Evolutionary conservation across 306 rosid species (phyloP).

Genomic region (Argentina anserina): DNA sequence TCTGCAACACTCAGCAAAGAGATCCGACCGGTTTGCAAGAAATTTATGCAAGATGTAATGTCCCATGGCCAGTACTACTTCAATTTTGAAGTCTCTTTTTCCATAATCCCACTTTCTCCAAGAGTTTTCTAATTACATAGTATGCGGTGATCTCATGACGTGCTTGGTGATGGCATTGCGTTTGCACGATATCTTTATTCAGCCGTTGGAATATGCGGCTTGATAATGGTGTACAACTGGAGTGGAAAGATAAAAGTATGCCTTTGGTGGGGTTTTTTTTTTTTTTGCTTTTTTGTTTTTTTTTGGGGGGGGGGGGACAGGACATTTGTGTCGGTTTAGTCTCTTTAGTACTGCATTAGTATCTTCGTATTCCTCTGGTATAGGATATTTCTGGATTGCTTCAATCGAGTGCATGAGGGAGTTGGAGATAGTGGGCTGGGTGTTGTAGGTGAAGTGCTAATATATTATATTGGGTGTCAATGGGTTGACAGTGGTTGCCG

Average conservation of each 20-base stretch:
- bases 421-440: constrained; percentile 19
- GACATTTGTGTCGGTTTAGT: constrained; percentile 20
- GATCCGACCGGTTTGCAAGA: constrained; percentile 99
- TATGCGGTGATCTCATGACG: constrained; percentile 35
- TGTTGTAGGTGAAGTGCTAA: constrained; percentile 12
- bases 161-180: constrained; percentile 30
- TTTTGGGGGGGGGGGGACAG: too few species aligned
- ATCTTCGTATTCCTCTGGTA: constrained; percentile 3
- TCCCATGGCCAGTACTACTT: constrained; percentile 82
- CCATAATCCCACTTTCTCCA: constrained; percentile 51
- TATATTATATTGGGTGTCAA: constrained; percentile 38
- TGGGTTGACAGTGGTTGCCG: constrained; percentile 47
- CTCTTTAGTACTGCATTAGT: constrained; percentile 20
- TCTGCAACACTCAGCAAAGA: constrained; percentile 99
- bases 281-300: too few species aligned
- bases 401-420: neutral
- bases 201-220: constrained; percentile 27
- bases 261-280: neutral
- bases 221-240: constrained; percentile 21
- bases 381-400: constrained; percentile 5
- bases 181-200: constrained; percentile 16
- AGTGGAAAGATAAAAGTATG: constrained; percentile 8
- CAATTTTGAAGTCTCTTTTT: constrained; percentile 79
- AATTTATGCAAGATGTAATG: constrained; percentile 99
- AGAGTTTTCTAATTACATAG: constrained; percentile 40